Percentiles rank a stretch among this genome's conserved stretches.
Conservation (phyloP, 495 filamentous ascomycete species). For the Bombardia bombarda region DNA sequence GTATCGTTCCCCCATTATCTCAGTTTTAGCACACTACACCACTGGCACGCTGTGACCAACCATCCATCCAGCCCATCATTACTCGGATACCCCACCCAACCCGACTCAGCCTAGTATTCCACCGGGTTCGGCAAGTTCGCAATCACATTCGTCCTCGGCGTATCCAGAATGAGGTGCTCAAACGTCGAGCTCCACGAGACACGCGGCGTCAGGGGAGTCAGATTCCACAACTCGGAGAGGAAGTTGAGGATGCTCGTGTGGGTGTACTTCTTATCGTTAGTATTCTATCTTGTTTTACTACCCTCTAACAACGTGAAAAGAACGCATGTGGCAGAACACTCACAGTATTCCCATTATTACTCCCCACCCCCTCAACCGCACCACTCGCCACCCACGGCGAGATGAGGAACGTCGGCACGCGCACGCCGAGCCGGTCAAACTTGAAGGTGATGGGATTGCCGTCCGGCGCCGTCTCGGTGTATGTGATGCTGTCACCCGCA, state of each 20-base stretch:
- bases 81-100: too few relatives aligned
- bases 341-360: constrained; percentile 23
- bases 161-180: constrained; percentile 27
- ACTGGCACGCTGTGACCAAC: too few relatives aligned
- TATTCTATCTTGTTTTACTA: too few relatives aligned
- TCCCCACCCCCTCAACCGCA: constrained; percentile 39
- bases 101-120: too few relatives aligned
- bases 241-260: constrained; percentile 36
- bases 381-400: constrained; percentile 41
- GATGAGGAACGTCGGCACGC: constrained; percentile 42
- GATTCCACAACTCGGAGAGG: constrained; percentile 34
- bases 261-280: too few relatives aligned
- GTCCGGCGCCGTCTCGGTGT: constrained; percentile 33
- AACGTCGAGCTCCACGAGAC: constrained; percentile 36
- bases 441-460: constrained; percentile 36
- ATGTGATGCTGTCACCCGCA: constrained; percentile 34
- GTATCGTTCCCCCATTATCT: too few relatives aligned
- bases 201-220: constrained; percentile 35
- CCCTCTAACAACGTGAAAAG: too few relatives aligned
- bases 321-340: too few relatives aligned
- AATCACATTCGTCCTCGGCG: not conserved
- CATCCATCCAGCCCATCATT: too few relatives aligned
- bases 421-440: constrained; percentile 42
- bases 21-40: too few relatives aligned
- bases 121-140: too few relatives aligned